Conservation (phyloP, 78 protist species). For the Dictyostelium firmibasis region DNA sequence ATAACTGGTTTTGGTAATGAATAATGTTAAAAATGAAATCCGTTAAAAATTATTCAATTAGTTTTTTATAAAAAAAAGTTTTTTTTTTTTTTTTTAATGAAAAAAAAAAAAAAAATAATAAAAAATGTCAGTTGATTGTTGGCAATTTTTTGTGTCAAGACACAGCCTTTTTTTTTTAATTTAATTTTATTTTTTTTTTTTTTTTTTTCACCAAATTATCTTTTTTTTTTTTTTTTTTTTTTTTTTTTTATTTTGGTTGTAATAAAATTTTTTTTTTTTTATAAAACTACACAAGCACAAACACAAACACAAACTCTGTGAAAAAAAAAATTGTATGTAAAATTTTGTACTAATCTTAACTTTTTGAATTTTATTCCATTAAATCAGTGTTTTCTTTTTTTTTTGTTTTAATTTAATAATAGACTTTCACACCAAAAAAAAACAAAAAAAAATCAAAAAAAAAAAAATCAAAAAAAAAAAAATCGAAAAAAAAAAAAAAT, state of each 20-base stretch:
- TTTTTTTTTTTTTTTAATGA: too few relatives aligned
- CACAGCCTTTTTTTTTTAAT: not conserved
- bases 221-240: too few relatives aligned
- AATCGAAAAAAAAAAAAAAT: too few relatives aligned
- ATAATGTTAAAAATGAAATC: not conserved
- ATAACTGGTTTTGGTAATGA: too few relatives aligned
- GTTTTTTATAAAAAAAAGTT: too few relatives aligned
- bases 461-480: too few relatives aligned
- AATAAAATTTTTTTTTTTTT: too few relatives aligned
- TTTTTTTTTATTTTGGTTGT: not conserved
- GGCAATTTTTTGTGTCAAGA: not conserved
- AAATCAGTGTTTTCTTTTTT: not conserved
- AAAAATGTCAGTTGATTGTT: not conserved
- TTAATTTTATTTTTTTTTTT: too few relatives aligned
- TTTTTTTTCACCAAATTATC: not conserved
- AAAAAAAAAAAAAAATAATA: too few relatives aligned
- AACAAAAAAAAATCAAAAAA: not conserved
- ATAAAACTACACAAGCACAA: not conserved
- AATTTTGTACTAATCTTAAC: too few relatives aligned
- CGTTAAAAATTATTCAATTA: not conserved
- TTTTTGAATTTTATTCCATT: not conserved
- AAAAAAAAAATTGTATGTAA: not conserved
- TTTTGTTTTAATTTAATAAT: too few relatives aligned
- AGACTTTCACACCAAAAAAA: not conserved
- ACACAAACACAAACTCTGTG: not conserved